phyloP scores from a whole-genome alignment of 2,329 filamentous ascomycete species.

The Monosporascus ibericus region DNA sequence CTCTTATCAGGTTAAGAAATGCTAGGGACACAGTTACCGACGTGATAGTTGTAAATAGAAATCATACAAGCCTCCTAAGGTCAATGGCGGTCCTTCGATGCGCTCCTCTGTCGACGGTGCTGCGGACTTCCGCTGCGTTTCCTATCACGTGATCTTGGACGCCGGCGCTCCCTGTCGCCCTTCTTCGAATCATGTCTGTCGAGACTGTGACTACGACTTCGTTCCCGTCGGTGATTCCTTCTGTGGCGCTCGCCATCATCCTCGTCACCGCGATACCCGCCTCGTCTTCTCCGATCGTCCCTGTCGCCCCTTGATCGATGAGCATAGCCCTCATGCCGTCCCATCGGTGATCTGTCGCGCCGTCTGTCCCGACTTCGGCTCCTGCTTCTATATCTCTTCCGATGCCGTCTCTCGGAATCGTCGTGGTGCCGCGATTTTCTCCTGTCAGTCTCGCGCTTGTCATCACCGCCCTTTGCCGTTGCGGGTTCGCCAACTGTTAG shows the following conservation, averaged over 20 bases:
- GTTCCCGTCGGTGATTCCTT: conserved; percentile 11
- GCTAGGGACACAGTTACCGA: not conserved
- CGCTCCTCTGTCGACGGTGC: conserved; percentile 10
- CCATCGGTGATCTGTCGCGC: conserved; percentile 21
- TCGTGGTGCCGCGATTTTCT: conserved; percentile 19
- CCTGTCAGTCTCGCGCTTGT: conserved; percentile 12
- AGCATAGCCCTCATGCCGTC: conserved; percentile 13
- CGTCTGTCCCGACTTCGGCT: conserved; percentile 21
- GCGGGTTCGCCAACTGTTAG: conserved; percentile 9
- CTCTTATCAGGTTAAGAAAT: not conserved
- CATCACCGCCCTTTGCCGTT: conserved; percentile 10
- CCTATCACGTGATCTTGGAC: conserved; percentile 17
- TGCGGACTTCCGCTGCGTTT: conserved; percentile 18
- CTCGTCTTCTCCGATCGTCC: conserved; percentile 30
- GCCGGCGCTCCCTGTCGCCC: conserved; percentile 11
- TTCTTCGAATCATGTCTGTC: conserved; percentile 12
- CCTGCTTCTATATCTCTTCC: conserved; percentile 27
- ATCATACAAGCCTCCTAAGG: not conserved
- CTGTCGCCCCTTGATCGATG: conserved; percentile 34
- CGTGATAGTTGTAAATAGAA: not conserved
- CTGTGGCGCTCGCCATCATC: conserved; percentile 9
- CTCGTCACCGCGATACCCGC: conserved; percentile 15
- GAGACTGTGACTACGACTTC: conserved; percentile 17
- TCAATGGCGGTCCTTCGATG: conserved; percentile 6
- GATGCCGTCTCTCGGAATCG: conserved; percentile 27